Conservation (phyloP, 1,139 yeast genomes). For the Yamadazyma friedrichii region DNA sequence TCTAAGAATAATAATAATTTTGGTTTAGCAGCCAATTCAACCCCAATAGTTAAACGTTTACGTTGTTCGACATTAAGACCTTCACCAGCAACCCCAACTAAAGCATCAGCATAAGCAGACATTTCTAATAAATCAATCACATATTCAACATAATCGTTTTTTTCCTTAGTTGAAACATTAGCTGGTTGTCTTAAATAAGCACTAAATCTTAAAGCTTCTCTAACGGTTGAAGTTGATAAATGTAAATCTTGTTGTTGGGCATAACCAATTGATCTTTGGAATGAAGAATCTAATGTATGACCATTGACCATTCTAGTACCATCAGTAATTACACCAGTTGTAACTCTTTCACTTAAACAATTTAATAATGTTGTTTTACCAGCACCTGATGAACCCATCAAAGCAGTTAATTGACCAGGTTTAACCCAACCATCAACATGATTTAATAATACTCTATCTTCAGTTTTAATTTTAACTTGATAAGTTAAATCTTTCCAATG, state of each 20-base stretch:
- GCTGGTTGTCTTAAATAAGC: constrained; percentile 74
- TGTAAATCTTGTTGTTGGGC: constrained; percentile 85
- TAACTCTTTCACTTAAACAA: constrained; percentile 74
- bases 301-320: constrained; percentile 80
- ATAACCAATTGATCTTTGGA: constrained; percentile 81
- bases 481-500: constrained; percentile 80
- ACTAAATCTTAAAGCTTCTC: constrained; percentile 72
- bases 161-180: constrained; percentile 52
- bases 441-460: constrained; percentile 61
- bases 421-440: constrained; percentile 84
- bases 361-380: constrained; percentile 78
- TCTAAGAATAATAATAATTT: constrained; percentile 76
- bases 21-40: constrained; percentile 87
- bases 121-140: constrained; percentile 69
- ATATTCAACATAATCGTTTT: constrained; percentile 69
- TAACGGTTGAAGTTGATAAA: constrained; percentile 69
- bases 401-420: constrained; percentile 47
- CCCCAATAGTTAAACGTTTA: constrained; percentile 80
- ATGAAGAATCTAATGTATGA: constrained; percentile 61
- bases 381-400: constrained; percentile 90
- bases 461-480: constrained; percentile 65
- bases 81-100: constrained; percentile 82
- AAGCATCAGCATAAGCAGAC: constrained; percentile 73
- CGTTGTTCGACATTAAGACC: constrained; percentile 82
- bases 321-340: constrained; percentile 69